A percentile compares a stretch with the other conserved stretches of the same genome.
phyloP scores from a whole-genome alignment of 345 rosid genomes.

The Syzygium jambos region DNA sequence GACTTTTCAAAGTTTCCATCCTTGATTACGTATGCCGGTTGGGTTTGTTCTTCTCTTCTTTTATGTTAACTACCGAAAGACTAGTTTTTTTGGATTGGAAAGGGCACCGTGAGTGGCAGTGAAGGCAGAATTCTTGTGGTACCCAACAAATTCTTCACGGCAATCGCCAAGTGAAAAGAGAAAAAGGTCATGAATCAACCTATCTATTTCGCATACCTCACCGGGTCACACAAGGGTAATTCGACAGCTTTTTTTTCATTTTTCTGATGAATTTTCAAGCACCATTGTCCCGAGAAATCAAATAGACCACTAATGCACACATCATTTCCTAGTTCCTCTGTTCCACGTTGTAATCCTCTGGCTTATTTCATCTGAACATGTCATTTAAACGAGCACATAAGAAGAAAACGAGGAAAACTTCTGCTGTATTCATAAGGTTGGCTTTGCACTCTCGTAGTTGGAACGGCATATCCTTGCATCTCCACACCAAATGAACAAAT shows the following conservation, averaged over 20 bases:
- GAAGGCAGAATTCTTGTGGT: not conserved
- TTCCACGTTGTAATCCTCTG: not conserved
- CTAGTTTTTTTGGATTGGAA: too few species aligned
- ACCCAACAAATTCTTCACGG: not conserved
- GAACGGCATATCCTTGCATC: not conserved
- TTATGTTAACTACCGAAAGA: not conserved
- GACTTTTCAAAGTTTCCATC: not conserved
- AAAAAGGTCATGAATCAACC: not conserved
- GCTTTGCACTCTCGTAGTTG: not conserved
- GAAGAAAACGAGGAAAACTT: not conserved
- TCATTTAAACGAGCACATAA: not conserved
- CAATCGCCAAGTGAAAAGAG: not conserved
- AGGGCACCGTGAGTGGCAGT: not conserved
- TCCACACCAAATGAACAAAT: not conserved
- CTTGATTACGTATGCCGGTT: not conserved
- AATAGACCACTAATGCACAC: not conserved
- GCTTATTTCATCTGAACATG: not conserved
- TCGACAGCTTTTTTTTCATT: not conserved
- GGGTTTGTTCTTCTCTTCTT: not conserved
- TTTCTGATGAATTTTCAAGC: not conserved
- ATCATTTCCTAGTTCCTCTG: not conserved
- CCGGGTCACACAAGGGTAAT: not conserved
- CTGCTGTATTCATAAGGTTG: not conserved
- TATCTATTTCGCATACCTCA: not conserved
- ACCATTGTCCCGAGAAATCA: not conserved